Evolutionary conservation across 2,329 filamentous ascomycete genomes (phyloP).

Genomic region (Fusarium sp.): DNA sequence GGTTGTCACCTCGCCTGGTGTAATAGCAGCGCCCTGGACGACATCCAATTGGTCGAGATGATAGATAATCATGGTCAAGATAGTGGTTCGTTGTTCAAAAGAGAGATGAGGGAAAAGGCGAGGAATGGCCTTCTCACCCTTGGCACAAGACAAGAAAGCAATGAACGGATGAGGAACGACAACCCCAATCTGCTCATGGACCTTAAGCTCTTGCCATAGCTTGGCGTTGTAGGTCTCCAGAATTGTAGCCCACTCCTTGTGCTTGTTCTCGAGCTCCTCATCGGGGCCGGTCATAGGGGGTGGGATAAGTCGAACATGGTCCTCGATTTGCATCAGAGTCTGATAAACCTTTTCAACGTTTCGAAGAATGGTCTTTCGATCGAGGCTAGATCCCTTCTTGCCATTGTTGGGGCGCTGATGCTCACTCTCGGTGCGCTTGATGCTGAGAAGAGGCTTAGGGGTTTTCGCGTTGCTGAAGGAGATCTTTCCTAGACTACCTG

Average conservation of each 20-base stretch:
- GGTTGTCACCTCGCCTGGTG: conserved; percentile 74
- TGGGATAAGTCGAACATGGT: conserved; percentile 86
- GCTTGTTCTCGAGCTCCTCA: conserved; percentile 74
- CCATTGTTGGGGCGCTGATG: conserved; percentile 61
- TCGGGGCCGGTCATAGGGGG: conserved; percentile 66
- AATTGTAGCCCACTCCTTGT: conserved; percentile 74
- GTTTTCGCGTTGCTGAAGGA: conserved; percentile 99
- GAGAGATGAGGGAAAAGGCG: conserved; percentile 94
- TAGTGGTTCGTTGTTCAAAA: conserved; percentile 91
- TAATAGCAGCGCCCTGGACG: conserved; percentile 80
- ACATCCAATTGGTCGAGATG: conserved; percentile 94
- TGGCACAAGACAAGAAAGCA: conserved; percentile 90
- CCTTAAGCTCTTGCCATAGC: conserved; percentile 88
- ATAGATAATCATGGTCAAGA: conserved; percentile 94
- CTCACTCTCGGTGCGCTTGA: conserved; percentile 85
- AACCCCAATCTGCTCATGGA: conserved; percentile 87
- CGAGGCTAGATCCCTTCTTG: conserved; percentile 64
- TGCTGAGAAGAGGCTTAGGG: conserved; percentile 91
- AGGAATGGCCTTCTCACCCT: conserved; percentile 95
- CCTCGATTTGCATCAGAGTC: conserved; percentile 91
- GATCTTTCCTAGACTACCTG: conserved; percentile 96
- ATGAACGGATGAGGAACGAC: conserved; percentile 92
- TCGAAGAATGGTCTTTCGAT: conserved; percentile 83
- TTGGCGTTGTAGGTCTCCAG: conserved; percentile 77
- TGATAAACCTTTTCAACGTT: conserved; percentile 91